phyloP scores from a whole-genome alignment of 2,329 filamentous ascomycete genomes.

The Lasiodiplodia hormozganensis region DNA sequence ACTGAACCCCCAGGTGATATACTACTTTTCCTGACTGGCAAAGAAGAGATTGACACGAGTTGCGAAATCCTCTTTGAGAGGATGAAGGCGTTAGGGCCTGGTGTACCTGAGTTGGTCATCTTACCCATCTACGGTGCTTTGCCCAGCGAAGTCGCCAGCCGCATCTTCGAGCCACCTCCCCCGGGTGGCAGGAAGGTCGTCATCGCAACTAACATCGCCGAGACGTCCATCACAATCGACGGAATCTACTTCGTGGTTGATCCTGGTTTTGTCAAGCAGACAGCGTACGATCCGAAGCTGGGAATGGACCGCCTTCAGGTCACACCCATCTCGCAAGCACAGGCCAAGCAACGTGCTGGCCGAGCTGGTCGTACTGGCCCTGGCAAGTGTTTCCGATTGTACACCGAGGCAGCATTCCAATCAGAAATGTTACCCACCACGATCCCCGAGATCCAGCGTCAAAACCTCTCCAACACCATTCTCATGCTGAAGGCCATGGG shows the following conservation, averaged over 20 bases:
- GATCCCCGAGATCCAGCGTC: conserved; percentile 94
- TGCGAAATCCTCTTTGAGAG: conserved; percentile 93
- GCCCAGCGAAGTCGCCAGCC: conserved; percentile 90
- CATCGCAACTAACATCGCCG: conserved; percentile 97
- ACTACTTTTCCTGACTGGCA: conserved; percentile 93
- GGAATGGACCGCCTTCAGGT: conserved; percentile 98
- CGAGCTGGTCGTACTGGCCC: conserved; percentile 93
- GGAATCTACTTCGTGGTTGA: conserved; percentile 98
- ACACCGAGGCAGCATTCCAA: conserved; percentile 94
- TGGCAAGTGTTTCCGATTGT: conserved; percentile 93
- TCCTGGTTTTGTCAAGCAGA: conserved; percentile 97
- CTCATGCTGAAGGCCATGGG: conserved; percentile 99
- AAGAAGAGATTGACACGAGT: conserved; percentile 95
- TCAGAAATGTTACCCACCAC: conserved; percentile 97
- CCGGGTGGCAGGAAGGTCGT: conserved; percentile 89
- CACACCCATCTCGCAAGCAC: conserved; percentile 94
- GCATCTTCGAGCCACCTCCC: conserved; percentile 93
- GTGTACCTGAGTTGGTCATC: conserved; percentile 89
- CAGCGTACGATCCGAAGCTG: conserved; percentile 93
- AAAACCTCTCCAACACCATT: conserved; percentile 91
- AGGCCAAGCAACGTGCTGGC: conserved; percentile 92
- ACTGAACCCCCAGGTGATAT: conserved; percentile 94
- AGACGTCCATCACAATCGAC: conserved; percentile 97
- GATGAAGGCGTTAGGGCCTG: conserved; percentile 92
- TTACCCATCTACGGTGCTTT: conserved; percentile 95